These are phyloP conservation scores for Xeromyces bisporus DNA, from an alignment of 495 filamentous ascomycete genomes.

Conservation along the genomic window DNA sequence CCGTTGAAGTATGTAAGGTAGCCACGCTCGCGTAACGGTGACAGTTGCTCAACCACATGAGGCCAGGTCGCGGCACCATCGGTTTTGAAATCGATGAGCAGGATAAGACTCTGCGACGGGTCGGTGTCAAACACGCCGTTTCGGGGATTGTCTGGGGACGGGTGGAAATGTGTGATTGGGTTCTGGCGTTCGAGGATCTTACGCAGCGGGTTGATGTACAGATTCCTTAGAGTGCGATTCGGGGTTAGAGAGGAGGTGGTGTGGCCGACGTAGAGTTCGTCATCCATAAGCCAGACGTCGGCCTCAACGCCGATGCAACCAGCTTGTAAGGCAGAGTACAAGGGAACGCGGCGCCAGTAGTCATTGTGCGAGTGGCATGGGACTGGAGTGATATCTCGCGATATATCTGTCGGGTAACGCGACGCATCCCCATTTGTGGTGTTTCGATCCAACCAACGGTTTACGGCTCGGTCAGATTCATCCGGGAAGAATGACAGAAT, in stretches of 20 bases:
- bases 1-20: conserved; percentile 44
- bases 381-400: conserved; percentile 50
- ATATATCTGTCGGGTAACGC: conserved; percentile 62
- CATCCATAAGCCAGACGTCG: conserved; percentile 68
- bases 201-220: conserved; percentile 41
- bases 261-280: conserved; percentile 48
- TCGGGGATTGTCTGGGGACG: conserved; percentile 5
- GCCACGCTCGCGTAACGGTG: conserved; percentile 45
- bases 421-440: conserved; percentile 23
- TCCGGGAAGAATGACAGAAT: conserved; percentile 38
- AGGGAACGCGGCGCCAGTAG: conserved; percentile 64
- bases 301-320: conserved; percentile 64
- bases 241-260: conserved; percentile 25
- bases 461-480: conserved; percentile 31
- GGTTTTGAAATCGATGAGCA: conserved; percentile 62
- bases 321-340: conserved; percentile 45
- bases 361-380: conserved; percentile 72
- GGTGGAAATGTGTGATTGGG: conserved; percentile 19
- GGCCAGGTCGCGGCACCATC: conserved; percentile 29
- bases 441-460: conserved; percentile 36
- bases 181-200: conserved; percentile 36
- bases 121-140: conserved; percentile 34
- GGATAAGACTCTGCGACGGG: conserved; percentile 39
- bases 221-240: conserved; percentile 31
- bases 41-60: conserved; percentile 40